Evolutionary conservation across 2,329 filamentous ascomycete genomes (phyloP).

Genomic region (Ceratocystis harringtonii): DNA sequence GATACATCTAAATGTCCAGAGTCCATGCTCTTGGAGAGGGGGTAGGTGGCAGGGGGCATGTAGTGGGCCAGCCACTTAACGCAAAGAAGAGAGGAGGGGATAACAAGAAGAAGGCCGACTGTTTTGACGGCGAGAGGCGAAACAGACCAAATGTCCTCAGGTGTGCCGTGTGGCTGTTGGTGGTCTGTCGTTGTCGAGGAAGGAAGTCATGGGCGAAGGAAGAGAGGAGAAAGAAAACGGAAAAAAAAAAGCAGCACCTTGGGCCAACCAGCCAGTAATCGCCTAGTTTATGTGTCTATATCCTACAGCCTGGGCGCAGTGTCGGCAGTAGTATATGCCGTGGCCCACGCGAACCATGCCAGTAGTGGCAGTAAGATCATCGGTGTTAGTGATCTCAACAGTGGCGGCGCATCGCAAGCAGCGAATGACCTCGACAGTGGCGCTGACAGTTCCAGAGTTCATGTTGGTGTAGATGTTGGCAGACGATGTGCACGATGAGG

Average conservation of each 20-base stretch:
- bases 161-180: background rate
- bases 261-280: background rate
- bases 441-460: slow-evolving; percentile 33
- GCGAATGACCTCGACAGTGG: slow-evolving; percentile 44
- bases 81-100: background rate
- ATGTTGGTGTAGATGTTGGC: slow-evolving; percentile 29
- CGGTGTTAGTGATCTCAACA: slow-evolving; percentile 45
- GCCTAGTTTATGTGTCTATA: slow-evolving; percentile 35
- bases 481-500: slow-evolving; percentile 27
- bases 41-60: background rate
- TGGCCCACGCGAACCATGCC: slow-evolving; percentile 52
- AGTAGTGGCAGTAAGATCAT: slow-evolving; percentile 37
- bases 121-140: too few relatives aligned
- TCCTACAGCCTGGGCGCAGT: slow-evolving; percentile 48
- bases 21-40: background rate
- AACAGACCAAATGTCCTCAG: too few relatives aligned
- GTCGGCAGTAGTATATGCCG: slow-evolving; percentile 47
- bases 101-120: background rate
- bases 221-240: background rate
- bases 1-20: background rate
- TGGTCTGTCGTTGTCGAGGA: background rate
- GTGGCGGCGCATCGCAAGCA: slow-evolving; percentile 47
- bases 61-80: slow-evolving; percentile 5
- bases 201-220: background rate
- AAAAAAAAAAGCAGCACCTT: background rate